Percentiles rank a stretch among this genome's conserved stretches.
Evolutionary conservation across 257 asterid species (phyloP).

Genomic region (Oldenlandia corymbosa): DNA sequence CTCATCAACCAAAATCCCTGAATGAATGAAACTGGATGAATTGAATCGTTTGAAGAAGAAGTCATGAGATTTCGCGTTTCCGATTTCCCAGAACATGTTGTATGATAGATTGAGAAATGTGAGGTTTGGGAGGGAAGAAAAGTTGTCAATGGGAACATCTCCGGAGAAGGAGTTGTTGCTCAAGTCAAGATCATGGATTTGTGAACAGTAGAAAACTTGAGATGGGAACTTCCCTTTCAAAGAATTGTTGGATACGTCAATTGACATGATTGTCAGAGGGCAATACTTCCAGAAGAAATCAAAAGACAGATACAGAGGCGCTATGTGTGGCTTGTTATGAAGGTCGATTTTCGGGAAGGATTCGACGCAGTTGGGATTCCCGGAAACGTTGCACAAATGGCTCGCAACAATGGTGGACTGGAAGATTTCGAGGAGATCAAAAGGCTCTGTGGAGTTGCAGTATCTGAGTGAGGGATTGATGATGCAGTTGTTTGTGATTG

Average conservation of each 20-base stretch:
- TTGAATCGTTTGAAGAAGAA: constrained; percentile 5
- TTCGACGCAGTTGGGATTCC: constrained; percentile 42
- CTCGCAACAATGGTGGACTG: constrained; percentile 54
- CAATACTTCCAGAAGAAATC: constrained; percentile 57
- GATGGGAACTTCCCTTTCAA: constrained; percentile 25
- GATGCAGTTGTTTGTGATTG: constrained; percentile 48
- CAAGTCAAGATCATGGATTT: constrained; percentile 39
- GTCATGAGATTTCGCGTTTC: background rate
- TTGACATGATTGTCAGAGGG: constrained; percentile 40
- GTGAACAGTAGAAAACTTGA: constrained; percentile 40
- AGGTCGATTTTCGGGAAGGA: constrained; percentile 51
- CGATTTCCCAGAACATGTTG: constrained; percentile 30
- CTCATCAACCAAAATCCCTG: background rate
- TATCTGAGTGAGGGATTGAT: constrained; percentile 43
- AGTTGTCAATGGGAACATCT: constrained; percentile 35
- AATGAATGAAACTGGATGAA: constrained; percentile 5
- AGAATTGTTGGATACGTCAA: constrained; percentile 37
- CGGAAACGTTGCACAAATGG: constrained; percentile 53
- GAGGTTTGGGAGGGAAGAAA: constrained; percentile 32
- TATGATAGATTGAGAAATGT: constrained; percentile 42
- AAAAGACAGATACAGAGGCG: constrained; percentile 54
- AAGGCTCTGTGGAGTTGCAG: constrained; percentile 42
- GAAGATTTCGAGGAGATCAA: constrained; percentile 37
- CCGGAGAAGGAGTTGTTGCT: constrained; percentile 41
- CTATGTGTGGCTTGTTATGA: constrained; percentile 31